phyloP scores from a whole-genome alignment of 306 rosid species.

The Gleditsia sinensis region DNA sequence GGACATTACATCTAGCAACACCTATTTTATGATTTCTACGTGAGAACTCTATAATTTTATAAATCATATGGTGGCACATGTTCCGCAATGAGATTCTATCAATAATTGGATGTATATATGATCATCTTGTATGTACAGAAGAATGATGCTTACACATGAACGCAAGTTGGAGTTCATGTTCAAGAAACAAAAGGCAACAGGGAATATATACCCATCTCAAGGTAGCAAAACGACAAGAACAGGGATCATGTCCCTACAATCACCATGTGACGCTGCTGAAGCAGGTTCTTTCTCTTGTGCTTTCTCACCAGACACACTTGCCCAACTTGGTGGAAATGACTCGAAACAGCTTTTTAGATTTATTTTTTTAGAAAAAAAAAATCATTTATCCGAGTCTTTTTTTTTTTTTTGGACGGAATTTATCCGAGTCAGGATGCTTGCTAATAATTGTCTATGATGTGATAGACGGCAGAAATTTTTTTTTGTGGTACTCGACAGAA shows the following conservation, averaged over 20 bases:
- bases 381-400: too few relatives aligned
- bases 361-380: too few relatives aligned
- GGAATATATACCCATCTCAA: constrained; percentile 35
- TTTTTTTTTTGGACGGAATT: too few relatives aligned
- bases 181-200: constrained; percentile 23
- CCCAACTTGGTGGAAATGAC: constrained; percentile 34
- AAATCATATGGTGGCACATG: constrained; percentile 22
- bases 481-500: constrained; percentile 23
- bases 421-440: too few relatives aligned
- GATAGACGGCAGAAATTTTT: not conserved
- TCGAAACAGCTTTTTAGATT: constrained; percentile 13
- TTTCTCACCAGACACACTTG: constrained; percentile 24
- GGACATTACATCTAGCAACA: constrained; percentile 42
- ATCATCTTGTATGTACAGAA: constrained; percentile 28
- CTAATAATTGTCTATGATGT: constrained; percentile 19
- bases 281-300: constrained; percentile 26
- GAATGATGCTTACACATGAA: constrained; percentile 34
- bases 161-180: constrained; percentile 40
- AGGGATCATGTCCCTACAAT: constrained; percentile 26
- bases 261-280: constrained; percentile 52
- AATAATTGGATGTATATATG: constrained; percentile 28
- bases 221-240: constrained; percentile 45
- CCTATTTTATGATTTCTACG: not conserved
- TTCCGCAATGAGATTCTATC: constrained; percentile 39
- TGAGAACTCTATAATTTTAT: constrained; percentile 7